phyloP scores from a whole-genome alignment of 257 asterid species.

The Solanum sejunctum region DNA sequence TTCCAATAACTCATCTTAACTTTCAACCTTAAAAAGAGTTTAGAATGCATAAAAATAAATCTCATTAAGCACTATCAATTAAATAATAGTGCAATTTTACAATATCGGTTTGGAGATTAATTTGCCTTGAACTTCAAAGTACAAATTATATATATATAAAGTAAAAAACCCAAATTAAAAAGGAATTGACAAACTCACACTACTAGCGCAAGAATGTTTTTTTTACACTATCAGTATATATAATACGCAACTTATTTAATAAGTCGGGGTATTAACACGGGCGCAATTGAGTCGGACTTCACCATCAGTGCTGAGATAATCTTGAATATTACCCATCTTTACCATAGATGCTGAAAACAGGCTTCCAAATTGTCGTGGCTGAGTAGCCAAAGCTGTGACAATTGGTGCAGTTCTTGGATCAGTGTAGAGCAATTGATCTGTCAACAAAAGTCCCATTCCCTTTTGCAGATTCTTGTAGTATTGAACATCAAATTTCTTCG shows the following conservation, averaged over 20 bases:
- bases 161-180: neutral
- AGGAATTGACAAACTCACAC: neutral
- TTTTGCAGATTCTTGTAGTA: slow-evolving; percentile 57
- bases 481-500: slow-evolving; percentile 34
- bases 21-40: neutral
- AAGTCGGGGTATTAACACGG: slow-evolving; percentile 10
- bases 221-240: neutral
- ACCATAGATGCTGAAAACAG: slow-evolving; percentile 74
- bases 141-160: neutral
- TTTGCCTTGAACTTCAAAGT: neutral
- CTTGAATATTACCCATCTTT: slow-evolving; percentile 65
- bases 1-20: too few species aligned
- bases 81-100: neutral
- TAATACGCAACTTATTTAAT: neutral
- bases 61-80: neutral
- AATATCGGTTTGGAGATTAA: neutral
- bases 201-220: neutral
- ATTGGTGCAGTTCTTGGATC: slow-evolving; percentile 60
- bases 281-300: slow-evolving; percentile 55
- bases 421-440: slow-evolving; percentile 51
- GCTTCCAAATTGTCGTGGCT: slow-evolving; percentile 20
- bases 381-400: slow-evolving; percentile 50
- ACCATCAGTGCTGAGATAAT: slow-evolving; percentile 21
- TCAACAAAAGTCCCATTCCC: slow-evolving; percentile 60
- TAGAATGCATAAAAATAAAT: neutral